Conservation (phyloP, 1,284 basidiomycete genomes). For the Marasmius oreades region DNA sequence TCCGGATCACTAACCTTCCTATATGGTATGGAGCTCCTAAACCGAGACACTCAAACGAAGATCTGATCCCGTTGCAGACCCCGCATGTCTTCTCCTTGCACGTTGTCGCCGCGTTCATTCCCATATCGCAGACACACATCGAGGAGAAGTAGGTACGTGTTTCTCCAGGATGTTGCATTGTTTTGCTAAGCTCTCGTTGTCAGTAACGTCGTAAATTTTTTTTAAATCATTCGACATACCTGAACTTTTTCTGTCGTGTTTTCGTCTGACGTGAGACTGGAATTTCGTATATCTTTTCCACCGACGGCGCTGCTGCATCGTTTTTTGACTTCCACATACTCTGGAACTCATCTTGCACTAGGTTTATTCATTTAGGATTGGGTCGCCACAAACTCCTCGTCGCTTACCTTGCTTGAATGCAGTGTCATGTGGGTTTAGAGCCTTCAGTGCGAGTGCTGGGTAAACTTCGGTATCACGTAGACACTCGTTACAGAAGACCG, state of each 20-base stretch:
- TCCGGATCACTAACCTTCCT: constrained; percentile 40
- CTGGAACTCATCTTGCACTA: constrained; percentile 40
- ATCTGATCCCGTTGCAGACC: constrained; percentile 53
- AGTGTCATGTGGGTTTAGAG: constrained; percentile 33
- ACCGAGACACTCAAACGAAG: constrained; percentile 49
- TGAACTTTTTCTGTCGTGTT: constrained; percentile 40
- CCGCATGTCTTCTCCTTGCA: constrained; percentile 60
- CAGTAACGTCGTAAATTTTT: background rate
- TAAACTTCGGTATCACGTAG: constrained; percentile 32
- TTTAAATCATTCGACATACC: constrained; percentile 34
- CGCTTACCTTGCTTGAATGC: constrained; percentile 39
- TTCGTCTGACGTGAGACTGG: constrained; percentile 35
- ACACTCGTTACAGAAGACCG: constrained; percentile 40
- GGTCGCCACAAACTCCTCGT: constrained; percentile 2
- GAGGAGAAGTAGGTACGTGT: constrained; percentile 55
- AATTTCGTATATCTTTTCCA: constrained; percentile 54
- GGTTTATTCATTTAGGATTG: constrained; percentile 20
- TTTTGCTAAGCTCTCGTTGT: constrained; percentile 4
- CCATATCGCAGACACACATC: constrained; percentile 64
- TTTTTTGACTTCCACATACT: constrained; percentile 46
- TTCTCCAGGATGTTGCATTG: constrained; percentile 27
- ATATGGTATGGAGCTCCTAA: constrained; percentile 47
- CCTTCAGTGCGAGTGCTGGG: constrained; percentile 31
- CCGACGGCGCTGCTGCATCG: constrained; percentile 26
- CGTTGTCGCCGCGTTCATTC: constrained; percentile 42